Evolutionary conservation across 371 early-diverging fungal species (phyloP).

Genomic region (Globomyces sp.): DNA sequence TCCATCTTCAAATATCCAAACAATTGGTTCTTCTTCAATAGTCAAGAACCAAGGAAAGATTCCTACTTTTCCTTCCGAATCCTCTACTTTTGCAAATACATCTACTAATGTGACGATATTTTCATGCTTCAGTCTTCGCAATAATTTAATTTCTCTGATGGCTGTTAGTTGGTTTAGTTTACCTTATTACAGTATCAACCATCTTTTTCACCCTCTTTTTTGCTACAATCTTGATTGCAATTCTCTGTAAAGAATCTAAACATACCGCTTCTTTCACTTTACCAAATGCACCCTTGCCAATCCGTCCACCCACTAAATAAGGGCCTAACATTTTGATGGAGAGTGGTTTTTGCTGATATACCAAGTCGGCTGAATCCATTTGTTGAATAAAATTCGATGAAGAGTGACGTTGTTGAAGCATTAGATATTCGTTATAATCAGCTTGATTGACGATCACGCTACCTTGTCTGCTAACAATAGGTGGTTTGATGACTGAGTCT

Average conservation of each 20-base stretch:
- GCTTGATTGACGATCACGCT: background rate
- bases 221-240: conserved; percentile 56
- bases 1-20: conserved; percentile 48
- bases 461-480: background rate
- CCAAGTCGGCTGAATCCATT: conserved; percentile 47
- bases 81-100: conserved; percentile 60
- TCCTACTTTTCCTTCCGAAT: conserved; percentile 51
- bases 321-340: conserved; percentile 49
- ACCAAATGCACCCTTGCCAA: conserved; percentile 57
- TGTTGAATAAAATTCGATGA: conserved; percentile 51
- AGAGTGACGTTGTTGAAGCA: conserved; percentile 46
- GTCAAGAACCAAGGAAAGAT: conserved; percentile 50
- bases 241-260: conserved; percentile 50
- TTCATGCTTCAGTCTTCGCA: conserved; percentile 49
- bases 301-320: conserved; percentile 50
- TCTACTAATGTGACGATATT: conserved; percentile 55
- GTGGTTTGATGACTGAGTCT: background rate
- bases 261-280: conserved; percentile 62
- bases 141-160: conserved; percentile 61
- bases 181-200: conserved; percentile 42
- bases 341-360: conserved; percentile 38
- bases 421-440: conserved; percentile 53
- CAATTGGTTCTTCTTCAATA: conserved; percentile 53
- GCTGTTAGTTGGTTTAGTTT: background rate
- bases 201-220: conserved; percentile 50